phyloP scores from a whole-genome alignment of 1,284 basidiomycete genomes.

The Afroboletus lepidellus region DNA sequence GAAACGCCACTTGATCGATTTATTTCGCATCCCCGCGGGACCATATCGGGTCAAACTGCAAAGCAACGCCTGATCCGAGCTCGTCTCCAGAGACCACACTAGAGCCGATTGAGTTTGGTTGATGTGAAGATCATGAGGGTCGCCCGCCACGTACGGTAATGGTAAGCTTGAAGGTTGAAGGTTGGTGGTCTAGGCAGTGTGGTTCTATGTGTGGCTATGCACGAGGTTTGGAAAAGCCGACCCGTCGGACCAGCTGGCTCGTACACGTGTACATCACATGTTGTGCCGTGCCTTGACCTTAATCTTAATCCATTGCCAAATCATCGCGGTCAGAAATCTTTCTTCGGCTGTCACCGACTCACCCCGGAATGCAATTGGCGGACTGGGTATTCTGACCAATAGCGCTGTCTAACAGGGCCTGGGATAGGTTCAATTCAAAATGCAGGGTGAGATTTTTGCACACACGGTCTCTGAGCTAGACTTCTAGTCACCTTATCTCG shows the following conservation, averaged over 20 bases:
- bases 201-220: background rate
- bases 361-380: background rate
- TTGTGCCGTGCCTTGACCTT: background rate
- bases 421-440: background rate
- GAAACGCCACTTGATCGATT: background rate
- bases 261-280: background rate
- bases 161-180: background rate
- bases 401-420: background rate
- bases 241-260: background rate
- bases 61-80: background rate
- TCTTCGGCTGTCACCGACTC: background rate
- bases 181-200: background rate
- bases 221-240: background rate
- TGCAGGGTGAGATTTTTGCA: background rate
- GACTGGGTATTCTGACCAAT: background rate
- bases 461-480: background rate
- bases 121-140: background rate
- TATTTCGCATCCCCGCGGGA: background rate
- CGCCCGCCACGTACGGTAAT: background rate
- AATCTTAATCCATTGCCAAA: background rate
- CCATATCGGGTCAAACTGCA: background rate
- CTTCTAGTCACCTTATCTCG: background rate
- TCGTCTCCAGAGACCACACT: background rate
- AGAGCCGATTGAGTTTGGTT: background rate
- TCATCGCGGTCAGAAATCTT: background rate